These are phyloP conservation scores for Cerioporus squamosus DNA, from an alignment of 1,284 basidiomycete genomes.

Conservation along the genomic window DNA sequence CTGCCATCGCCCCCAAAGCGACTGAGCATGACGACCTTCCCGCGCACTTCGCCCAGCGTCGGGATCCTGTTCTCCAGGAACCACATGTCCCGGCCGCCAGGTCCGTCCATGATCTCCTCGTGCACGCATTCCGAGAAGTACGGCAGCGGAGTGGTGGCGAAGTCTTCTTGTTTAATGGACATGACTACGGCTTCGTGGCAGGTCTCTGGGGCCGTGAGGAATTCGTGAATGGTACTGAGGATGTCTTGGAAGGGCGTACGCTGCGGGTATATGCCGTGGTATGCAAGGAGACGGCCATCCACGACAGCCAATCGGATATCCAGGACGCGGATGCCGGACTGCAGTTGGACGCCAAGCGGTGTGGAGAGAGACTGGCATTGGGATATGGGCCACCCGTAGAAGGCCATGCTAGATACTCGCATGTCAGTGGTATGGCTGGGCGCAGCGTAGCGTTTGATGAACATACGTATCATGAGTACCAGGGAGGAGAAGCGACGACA, in stretches of 20 bases:
- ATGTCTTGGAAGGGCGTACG: conserved; percentile 68
- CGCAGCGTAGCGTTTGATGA: not conserved
- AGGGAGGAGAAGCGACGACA: conserved; percentile 77
- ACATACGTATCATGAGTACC: conserved; percentile 74
- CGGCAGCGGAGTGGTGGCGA: conserved; percentile 43
- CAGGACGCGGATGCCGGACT: conserved; percentile 75
- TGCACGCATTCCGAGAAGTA: conserved; percentile 71
- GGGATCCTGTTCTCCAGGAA: conserved; percentile 82
- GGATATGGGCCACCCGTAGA: conserved; percentile 80
- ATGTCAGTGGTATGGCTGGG: not conserved
- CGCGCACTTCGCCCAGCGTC: conserved; percentile 78
- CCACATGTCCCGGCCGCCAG: conserved; percentile 72
- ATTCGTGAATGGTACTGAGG: conserved; percentile 61
- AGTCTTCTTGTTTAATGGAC: conserved; percentile 87
- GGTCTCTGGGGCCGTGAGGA: conserved; percentile 62
- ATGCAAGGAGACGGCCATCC: conserved; percentile 67
- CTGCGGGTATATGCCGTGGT: conserved; percentile 80
- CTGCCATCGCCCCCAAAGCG: conserved; percentile 74
- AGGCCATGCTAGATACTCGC: conserved; percentile 55
- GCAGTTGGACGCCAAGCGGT: conserved; percentile 61
- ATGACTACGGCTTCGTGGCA: conserved; percentile 77
- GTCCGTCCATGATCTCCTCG: conserved; percentile 59
- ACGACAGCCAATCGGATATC: conserved; percentile 81
- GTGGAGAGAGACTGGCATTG: conserved; percentile 68
- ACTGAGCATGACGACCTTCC: conserved; percentile 82